Conservation (phyloP, 805 yeast genomes). For the Saccharomyces kudriavzevii region DNA sequence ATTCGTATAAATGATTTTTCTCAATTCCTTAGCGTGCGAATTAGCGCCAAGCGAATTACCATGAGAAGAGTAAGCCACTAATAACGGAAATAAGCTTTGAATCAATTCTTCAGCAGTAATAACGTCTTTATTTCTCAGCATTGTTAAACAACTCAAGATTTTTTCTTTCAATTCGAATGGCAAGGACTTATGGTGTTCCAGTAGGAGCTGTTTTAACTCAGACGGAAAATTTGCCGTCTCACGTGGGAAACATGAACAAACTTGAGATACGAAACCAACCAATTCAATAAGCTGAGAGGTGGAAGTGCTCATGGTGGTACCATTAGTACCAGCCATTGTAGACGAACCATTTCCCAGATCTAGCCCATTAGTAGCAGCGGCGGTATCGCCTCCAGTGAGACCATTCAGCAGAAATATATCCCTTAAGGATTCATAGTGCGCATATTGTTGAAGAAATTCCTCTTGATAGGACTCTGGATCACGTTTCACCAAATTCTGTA, state of each 20-base stretch:
- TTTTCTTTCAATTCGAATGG: constrained; percentile 85
- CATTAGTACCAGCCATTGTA: constrained; percentile 5
- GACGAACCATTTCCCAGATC: constrained; percentile 17
- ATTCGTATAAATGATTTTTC: constrained; percentile 75
- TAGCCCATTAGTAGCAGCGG: constrained; percentile 33
- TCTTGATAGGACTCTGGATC: constrained; percentile 93
- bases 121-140: constrained; percentile 80
- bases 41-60: constrained; percentile 37
- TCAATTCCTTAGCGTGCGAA: constrained; percentile 69
- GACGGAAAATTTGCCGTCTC: constrained; percentile 81
- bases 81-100: constrained; percentile 80
- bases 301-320: constrained; percentile 22
- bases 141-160: constrained; percentile 78
- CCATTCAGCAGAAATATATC: constrained; percentile 72
- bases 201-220: constrained; percentile 61
- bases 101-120: constrained; percentile 73
- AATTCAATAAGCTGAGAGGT: constrained; percentile 61
- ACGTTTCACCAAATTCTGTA: constrained; percentile 86
- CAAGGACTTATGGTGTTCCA: constrained; percentile 71
- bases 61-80: constrained; percentile 53
- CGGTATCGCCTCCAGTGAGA: constrained; percentile 11
- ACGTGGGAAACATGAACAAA: constrained; percentile 80
- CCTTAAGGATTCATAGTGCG: constrained; percentile 84
- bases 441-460: constrained; percentile 85
- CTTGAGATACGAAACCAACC: constrained; percentile 87